Percentiles rank a stretch among this genome's conserved stretches.
phyloP scores from a whole-genome alignment of 2,329 filamentous ascomycete species.

The Monilinia aucupariae region DNA sequence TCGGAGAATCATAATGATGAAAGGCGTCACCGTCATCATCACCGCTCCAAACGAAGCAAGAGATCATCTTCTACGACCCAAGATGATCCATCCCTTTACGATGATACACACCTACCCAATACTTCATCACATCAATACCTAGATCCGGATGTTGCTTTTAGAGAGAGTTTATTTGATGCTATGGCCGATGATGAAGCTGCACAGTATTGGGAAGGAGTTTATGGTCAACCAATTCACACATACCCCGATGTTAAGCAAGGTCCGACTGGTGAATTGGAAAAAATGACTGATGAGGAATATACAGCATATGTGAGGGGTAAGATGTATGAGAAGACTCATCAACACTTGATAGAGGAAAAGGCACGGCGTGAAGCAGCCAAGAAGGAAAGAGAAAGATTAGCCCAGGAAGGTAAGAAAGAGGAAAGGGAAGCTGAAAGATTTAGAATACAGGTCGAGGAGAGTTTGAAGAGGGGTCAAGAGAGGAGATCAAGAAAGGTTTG shows the following conservation, averaged over 20 bases:
- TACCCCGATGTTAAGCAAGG: slow-evolving; percentile 51
- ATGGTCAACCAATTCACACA: slow-evolving; percentile 86
- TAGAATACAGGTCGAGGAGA: slow-evolving; percentile 62
- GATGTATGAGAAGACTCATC: slow-evolving; percentile 96
- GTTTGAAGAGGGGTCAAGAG: slow-evolving; percentile 60
- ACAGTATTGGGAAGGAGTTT: slow-evolving; percentile 92
- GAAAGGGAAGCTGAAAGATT: slow-evolving; percentile 43
- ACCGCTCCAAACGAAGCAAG: slow-evolving; percentile 30
- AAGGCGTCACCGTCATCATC: slow-evolving; percentile 27
- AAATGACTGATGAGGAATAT: slow-evolving; percentile 92
- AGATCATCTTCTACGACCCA: slow-evolving; percentile 22
- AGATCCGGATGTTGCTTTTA: slow-evolving; percentile 72
- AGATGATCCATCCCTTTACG: slow-evolving; percentile 36
- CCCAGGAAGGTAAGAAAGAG: slow-evolving; percentile 37
- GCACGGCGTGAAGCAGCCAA: slow-evolving; percentile 54
- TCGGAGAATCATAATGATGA: slow-evolving; percentile 19
- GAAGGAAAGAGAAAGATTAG: slow-evolving; percentile 42
- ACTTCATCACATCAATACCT: slow-evolving; percentile 40
- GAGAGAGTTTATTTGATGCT: slow-evolving; percentile 92
- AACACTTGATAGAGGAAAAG: slow-evolving; percentile 74
- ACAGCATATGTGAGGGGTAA: slow-evolving; percentile 73
- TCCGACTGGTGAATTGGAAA: slow-evolving; percentile 58
- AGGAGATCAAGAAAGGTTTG: slow-evolving; percentile 47
- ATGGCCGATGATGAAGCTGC: slow-evolving; percentile 96
- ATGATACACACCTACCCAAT: slow-evolving; percentile 39